These are phyloP conservation scores for Colletotrichum sp. DNA, from an alignment of 2,329 filamentous ascomycete species.

Conservation along the genomic window DNA sequence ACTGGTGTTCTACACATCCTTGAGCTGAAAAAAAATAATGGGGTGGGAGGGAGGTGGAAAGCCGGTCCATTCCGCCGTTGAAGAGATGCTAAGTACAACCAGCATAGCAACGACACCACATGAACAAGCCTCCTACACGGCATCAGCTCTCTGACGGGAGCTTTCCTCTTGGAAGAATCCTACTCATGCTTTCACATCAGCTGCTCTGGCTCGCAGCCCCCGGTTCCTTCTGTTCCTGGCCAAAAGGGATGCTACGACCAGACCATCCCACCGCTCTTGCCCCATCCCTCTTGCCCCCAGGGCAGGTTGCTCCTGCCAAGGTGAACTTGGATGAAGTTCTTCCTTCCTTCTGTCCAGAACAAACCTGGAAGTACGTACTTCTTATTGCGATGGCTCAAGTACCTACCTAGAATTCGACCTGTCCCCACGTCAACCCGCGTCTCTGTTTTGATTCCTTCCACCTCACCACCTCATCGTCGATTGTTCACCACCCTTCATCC, in stretches of 20 bases:
- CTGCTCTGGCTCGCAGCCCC: neutral
- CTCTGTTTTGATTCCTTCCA: neutral
- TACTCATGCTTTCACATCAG: neutral
- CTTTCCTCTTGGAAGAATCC: neutral
- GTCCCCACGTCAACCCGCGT: neutral
- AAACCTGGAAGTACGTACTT: neutral
- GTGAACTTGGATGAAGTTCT: neutral
- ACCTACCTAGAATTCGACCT: neutral
- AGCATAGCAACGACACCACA: neutral
- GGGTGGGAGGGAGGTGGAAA: too few species aligned
- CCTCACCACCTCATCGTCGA: neutral
- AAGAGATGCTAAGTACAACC: too few species aligned
- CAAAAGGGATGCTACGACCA: neutral
- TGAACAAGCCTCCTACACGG: neutral
- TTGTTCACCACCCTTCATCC: neutral
- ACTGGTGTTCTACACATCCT: too few species aligned
- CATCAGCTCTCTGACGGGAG: neutral
- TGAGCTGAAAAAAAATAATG: too few species aligned
- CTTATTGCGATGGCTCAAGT: too few species aligned
- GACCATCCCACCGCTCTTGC: neutral
- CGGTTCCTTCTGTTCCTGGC: neutral
- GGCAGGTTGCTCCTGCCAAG: neutral
- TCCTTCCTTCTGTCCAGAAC: neutral
- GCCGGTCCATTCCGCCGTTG: too few species aligned
- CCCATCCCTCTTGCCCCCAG: neutral